Base-by-base conservation (phyloP, 2,329 filamentous ascomycete genomes). In the Aspergillus latus region DNA sequence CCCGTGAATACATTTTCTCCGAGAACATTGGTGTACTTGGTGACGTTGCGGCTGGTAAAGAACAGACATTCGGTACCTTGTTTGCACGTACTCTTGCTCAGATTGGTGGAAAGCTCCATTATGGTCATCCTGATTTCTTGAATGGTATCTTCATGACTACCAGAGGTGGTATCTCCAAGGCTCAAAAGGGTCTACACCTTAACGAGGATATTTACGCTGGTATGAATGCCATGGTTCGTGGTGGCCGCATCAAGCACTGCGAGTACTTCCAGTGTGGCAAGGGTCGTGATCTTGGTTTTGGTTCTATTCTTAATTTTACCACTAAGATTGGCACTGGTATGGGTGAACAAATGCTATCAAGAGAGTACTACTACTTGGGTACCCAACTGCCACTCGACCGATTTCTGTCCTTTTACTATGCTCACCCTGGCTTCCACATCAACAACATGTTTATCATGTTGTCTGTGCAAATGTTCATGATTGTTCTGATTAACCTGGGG, bases 391-490 rank as follows among this genome's bases (percentile, higher is more conserved):
- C 94, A 59, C 82, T 99, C 52, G 94, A 99, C 76, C 91, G 94
- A 49, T 99, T 99, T 87, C 75, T 99, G 70, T 99, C 94, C 0
- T 99, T 99, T 83, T 99, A 96, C 84, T 99, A 97, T 74, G 94
- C 94, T 52, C 94, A 99, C 80, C 88, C 94, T 64, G 94, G 94
- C 76, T 99, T 99, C 87, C 94, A 99, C 80, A 82, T 99, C 78
- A 97, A 99, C 87, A 99, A 99, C 82, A 89, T 97, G 83, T 97
- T 99, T 81, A 97, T 99, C 73, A 97, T 99, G 88, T 80, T 97
- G 70, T 99, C 94, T 7, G 92, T 99, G 60, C 93, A 99, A 75
- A 84, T 96, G 78, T 97, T 99, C 82, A 97, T 99, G 94, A 88
- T 99, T 66, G 88, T 87, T 51, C 77, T 97, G 59, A 82, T 99